Evolutionary conservation across 2,329 filamentous ascomycete species (phyloP).

Genomic region (Meredithiella fracta): DNA sequence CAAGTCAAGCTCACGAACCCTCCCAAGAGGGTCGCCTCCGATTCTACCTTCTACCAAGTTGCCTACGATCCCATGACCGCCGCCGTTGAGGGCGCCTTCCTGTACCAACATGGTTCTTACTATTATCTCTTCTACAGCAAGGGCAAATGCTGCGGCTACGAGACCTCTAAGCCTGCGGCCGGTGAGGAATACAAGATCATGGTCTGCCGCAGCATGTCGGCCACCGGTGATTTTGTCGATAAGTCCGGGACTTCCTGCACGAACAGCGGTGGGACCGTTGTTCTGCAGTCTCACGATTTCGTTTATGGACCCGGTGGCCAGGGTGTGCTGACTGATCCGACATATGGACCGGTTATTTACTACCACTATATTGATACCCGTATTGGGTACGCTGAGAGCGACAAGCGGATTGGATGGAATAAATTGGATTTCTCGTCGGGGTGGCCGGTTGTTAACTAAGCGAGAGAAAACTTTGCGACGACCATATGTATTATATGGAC

Average conservation of each 20-base stretch:
- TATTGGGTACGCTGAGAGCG: constrained; percentile 19
- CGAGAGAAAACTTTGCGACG: too few relatives aligned
- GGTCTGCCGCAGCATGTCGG: constrained; percentile 40
- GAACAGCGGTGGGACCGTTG: constrained; percentile 42
- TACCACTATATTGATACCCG: constrained; percentile 25
- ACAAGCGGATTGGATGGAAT: constrained; percentile 37
- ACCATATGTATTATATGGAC: too few relatives aligned
- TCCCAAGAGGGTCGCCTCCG: constrained; percentile 18
- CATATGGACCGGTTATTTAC: constrained; percentile 28
- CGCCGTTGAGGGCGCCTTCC: constrained; percentile 38
- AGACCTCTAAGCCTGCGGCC: constrained; percentile 30
- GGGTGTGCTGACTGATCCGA: constrained; percentile 22
- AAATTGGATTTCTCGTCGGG: constrained; percentile 31
- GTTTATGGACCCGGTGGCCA: constrained; percentile 53
- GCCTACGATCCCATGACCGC: constrained; percentile 36
- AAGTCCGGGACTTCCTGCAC: constrained; percentile 35
- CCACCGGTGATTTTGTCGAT: constrained; percentile 41
- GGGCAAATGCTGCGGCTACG: constrained; percentile 46
- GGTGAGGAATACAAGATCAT: constrained; percentile 51
- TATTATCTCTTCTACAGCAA: constrained; percentile 50
- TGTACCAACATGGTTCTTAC: constrained; percentile 37
- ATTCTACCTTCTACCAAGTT: constrained; percentile 25
- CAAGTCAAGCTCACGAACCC: constrained; percentile 33
- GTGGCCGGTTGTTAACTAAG: constrained; percentile 26
- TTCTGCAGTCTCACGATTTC: constrained; percentile 41